A percentile compares a stretch with the other conserved stretches of the same genome.
These are phyloP conservation scores for Jaminaea rosea DNA, from an alignment of 1,284 basidiomycete genomes.

Conservation along the genomic window DNA sequence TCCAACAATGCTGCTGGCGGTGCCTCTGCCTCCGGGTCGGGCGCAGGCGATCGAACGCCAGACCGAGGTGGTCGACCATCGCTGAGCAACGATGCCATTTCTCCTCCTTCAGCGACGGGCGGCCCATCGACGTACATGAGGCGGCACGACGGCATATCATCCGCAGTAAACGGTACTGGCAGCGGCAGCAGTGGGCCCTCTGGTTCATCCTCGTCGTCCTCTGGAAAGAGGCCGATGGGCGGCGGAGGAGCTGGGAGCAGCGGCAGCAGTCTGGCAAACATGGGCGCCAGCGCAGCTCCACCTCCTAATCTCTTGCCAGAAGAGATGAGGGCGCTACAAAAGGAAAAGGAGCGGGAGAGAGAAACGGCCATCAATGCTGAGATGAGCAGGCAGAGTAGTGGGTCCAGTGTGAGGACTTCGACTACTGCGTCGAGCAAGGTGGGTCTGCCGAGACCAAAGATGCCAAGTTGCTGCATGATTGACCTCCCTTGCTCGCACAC, in stretches of 20 bases:
- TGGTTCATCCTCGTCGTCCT: too few species aligned
- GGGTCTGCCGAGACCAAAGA: background rate
- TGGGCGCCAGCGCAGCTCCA: too few species aligned
- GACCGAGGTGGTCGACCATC: background rate
- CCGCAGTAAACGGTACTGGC: too few species aligned
- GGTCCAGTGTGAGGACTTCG: background rate
- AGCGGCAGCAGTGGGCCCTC: background rate
- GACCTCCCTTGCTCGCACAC: background rate
- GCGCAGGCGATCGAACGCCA: background rate
- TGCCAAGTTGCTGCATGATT: background rate
- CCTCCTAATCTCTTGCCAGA: conserved; percentile 1
- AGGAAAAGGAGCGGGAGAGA: background rate
- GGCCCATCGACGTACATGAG: background rate
- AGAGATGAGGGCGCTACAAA: background rate
- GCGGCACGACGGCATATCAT: background rate
- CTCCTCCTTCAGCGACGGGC: background rate
- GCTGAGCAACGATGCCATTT: background rate
- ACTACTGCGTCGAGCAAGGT: too few species aligned
- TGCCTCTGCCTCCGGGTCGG: too few species aligned
- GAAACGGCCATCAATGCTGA: background rate
- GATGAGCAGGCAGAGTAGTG: background rate
- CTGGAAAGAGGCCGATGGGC: background rate
- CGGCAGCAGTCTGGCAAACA: too few species aligned
- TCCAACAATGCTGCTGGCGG: too few species aligned
- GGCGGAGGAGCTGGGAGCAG: background rate